A percentile compares a stretch with the other conserved stretches of the same genome.
These are phyloP conservation scores for Spergularia bocconei DNA, from an alignment of 148 eudicot genomes.

Conservation along the genomic window DNA sequence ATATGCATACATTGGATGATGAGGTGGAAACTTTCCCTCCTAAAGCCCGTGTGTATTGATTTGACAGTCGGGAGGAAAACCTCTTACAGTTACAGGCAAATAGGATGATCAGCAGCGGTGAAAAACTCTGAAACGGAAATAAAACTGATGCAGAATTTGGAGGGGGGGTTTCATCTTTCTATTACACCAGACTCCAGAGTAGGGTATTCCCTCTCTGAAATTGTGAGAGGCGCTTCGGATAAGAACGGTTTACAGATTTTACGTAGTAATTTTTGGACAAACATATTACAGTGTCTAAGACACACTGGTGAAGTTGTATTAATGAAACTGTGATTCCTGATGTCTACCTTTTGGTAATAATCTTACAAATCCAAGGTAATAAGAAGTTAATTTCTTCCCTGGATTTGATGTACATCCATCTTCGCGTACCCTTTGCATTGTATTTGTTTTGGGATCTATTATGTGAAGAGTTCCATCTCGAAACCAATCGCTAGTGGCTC, in stretches of 20 bases:
- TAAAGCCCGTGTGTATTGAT: slow-evolving; percentile 82
- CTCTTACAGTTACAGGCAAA: neutral
- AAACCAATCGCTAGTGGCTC: too few species aligned
- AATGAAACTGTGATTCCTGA: slow-evolving; percentile 13
- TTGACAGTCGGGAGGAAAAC: neutral
- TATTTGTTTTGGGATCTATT: too few species aligned
- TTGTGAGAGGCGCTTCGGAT: slow-evolving; percentile 9
- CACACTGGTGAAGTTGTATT: slow-evolving; percentile 12
- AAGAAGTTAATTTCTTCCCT: slow-evolving; percentile 17
- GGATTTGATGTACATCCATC: neutral
- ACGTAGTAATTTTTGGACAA: slow-evolving; percentile 5
- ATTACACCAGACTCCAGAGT: neutral
- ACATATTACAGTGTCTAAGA: slow-evolving; percentile 13
- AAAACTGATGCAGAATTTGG: slow-evolving; percentile 8
- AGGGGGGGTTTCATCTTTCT: slow-evolving; percentile 10
- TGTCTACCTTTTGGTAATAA: slow-evolving; percentile 16
- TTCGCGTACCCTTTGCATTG: too few species aligned
- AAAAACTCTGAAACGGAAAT: neutral
- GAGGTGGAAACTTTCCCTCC: slow-evolving; percentile 90
- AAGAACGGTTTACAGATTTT: slow-evolving; percentile 23
- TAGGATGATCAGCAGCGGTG: neutral
- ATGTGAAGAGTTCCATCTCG: too few species aligned
- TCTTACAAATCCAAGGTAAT: slow-evolving; percentile 14
- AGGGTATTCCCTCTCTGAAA: slow-evolving; percentile 18
- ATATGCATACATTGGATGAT: slow-evolving; percentile 83